phyloP scores from a whole-genome alignment of 2,329 filamentous ascomycete species.

The Penicillium capsulatum region DNA sequence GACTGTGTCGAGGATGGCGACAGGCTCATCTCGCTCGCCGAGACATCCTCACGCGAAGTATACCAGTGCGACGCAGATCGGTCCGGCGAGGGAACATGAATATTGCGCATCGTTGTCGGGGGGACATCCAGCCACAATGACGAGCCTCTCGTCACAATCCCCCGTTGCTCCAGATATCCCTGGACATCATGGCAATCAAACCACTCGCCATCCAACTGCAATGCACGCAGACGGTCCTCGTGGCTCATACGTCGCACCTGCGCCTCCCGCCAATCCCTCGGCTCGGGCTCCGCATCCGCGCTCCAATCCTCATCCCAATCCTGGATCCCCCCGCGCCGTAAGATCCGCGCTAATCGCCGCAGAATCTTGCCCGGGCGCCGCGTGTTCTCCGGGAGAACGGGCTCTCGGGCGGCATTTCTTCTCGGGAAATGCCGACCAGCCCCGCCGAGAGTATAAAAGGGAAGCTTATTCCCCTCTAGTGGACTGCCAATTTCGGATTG shows the following conservation, averaged over 20 bases:
- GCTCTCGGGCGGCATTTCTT: slow-evolving; percentile 36
- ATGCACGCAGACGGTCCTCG: slow-evolving; percentile 39
- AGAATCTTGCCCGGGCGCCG: slow-evolving; percentile 24
- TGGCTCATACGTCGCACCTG: slow-evolving; percentile 13
- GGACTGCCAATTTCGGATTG: slow-evolving; percentile 18
- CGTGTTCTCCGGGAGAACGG: slow-evolving; percentile 31
- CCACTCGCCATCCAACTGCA: slow-evolving; percentile 68
- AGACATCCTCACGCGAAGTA: slow-evolving; percentile 4
- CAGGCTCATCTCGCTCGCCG: slow-evolving; percentile 1
- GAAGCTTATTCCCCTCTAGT: slow-evolving; percentile 20
- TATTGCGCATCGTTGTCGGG: slow-evolving; percentile 5
- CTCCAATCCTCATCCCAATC: slow-evolving; percentile 26
- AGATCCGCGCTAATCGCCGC: slow-evolving; percentile 17
- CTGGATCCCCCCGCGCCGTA: slow-evolving; percentile 18
- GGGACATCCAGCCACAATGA: slow-evolving; percentile 28
- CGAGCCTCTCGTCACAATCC: slow-evolving; percentile 29
- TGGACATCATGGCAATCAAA: slow-evolving; percentile 75
- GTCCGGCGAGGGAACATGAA: slow-evolving; percentile 14
- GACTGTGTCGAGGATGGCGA: slow-evolving; percentile 1
- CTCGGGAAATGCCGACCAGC: slow-evolving; percentile 62
- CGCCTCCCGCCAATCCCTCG: not conserved
- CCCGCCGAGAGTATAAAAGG: slow-evolving; percentile 52
- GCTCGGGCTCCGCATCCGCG: slow-evolving; percentile 12
- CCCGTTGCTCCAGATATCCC: slow-evolving; percentile 54
- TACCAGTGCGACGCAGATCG: slow-evolving; percentile 11